Base-by-base conservation (phyloP, 2,329 filamentous ascomycete genomes). In the Trichoderma gracile region DNA sequence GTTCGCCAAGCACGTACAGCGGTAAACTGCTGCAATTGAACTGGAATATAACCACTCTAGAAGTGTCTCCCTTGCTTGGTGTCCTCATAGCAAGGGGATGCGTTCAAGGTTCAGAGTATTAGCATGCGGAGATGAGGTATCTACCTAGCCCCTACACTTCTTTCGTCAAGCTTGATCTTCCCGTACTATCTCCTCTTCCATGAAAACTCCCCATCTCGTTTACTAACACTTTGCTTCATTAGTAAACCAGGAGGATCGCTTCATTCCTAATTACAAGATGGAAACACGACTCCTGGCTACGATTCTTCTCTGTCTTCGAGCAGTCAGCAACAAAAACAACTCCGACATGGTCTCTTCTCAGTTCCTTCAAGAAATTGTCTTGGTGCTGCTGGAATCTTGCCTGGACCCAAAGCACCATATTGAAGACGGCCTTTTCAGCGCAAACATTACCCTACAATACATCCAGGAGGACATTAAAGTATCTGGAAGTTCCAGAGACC, bases 401-500 rank as follows among this genome's bases (percentile, higher is more conserved):
- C 71, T 15, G 77, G 77, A 5, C 67, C 69, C 78, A 83, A 45
- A 74, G n/a, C n/a, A n/a, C n/a, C n/a, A n/a, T n/a, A n/a, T n/a
- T n/a, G n/a, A n/a, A n/a, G n/a, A n/a, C n/a, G n/a, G n/a, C n/a
- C n/a, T n/a, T n/a, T n/a, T n/a, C n/a, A n/a, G n/a, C n/a, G n/a
- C n/a, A n/a, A n/a, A n/a, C n/a, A n/a, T n/a, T n/a, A n/a, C n/a
- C n/a, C n/a, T n/a, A n/a, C n/a, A n/a, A n/a, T n/a, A n/a, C n/a
- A n/a, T n/a, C n/a, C n/a, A n/a, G n/a, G n/a, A 75, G 2, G 72
- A 84, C 65, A 83, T 85, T 47, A 66, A 73, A 33, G 67, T 74
- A 3, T 85, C 86, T 64, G 82, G 84, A 9, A 78, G 85, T 55
- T 75, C 76, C 0, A 67, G 67, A 1, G 77, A 79, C 9, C 33